phyloP scores from a whole-genome alignment of 768 basidiomycete species.

The Myochromella boudieri region DNA sequence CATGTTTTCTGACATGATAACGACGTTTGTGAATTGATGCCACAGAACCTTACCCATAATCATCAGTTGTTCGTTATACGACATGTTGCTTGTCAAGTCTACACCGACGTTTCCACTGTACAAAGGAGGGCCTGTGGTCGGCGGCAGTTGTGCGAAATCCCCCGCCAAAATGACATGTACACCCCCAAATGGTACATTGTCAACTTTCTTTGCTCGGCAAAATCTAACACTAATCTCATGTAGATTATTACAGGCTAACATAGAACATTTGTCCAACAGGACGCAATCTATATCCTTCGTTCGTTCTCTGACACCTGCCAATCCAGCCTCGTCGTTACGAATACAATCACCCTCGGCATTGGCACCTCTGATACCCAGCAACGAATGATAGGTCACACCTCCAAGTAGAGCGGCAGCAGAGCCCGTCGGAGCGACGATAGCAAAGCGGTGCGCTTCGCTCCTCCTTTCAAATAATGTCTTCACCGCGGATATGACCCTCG shows the following conservation, averaged over 20 bases:
- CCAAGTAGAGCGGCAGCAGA: conserved; percentile 28
- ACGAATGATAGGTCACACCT: conserved; percentile 36
- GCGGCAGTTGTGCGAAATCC: conserved; percentile 45
- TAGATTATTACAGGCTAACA: conserved; percentile 33
- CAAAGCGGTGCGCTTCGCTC: conserved; percentile 4
- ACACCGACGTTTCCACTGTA: conserved; percentile 19
- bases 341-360: neutral
- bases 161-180: conserved; percentile 40
- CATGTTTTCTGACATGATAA: conserved; percentile 37
- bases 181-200: neutral
- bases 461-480: neutral
- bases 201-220: conserved; percentile 2
- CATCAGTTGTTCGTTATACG: conserved; percentile 15
- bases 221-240: conserved; percentile 26
- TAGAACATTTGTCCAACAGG: conserved; percentile 43
- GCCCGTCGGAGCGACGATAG: conserved; percentile 26
- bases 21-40: conserved; percentile 32
- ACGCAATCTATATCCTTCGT: conserved; percentile 35
- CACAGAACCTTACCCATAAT: conserved; percentile 27
- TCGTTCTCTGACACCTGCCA: conserved; percentile 15
- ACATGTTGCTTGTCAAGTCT: neutral
- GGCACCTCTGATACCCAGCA: conserved; percentile 30
- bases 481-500: conserved; percentile 24
- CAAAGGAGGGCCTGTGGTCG: conserved; percentile 24
- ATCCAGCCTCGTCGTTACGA: neutral